Evolutionary conservation across 768 basidiomycete genomes (phyloP), one percentile per base, ranked within the genome.

Genomic region (Boletus vinaceobasis): DNA sequence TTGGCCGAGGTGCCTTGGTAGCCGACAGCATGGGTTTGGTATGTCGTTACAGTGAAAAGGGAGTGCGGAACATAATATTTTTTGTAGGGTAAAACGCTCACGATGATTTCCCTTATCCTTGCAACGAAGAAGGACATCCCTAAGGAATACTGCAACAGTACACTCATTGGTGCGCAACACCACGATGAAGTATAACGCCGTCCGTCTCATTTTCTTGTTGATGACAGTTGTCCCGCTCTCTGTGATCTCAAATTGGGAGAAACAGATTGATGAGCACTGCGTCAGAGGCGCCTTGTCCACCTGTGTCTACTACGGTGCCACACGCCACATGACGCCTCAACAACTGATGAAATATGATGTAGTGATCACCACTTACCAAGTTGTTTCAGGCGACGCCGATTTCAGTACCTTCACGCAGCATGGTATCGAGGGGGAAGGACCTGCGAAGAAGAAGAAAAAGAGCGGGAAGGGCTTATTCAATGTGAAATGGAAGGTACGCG

Each of bases 1-100:
- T 95, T 21, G 92, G 92, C 10, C 76, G 86, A 62, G 94, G 94
- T n/a, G 93, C 90, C 3, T 74, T 96, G 47, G 84, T 89, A 53
- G 93, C 88, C 1, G 94, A 96, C 71, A 88, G 90, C 38, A 97
- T 97, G 94, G 93, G 85, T 51, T 61, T 82, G 52, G 82, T 83
- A 62, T 48, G 60, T 52, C 14, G 35, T 26, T 26, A 7, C 2
- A 7, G 23, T 23, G 21, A 11, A 36, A 15, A 33, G 7, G 15
- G 29, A 50, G 43, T 21, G 36, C 36, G 23, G 45, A 29, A 39
- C 42, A 23, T 64, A 43, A 61, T 17, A 27, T 55, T 1, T n/a
- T 55, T 43, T 39, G 7, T 56, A 87, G 86, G 94, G 94, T 0
- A 97, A 96, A 77, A 97, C 95, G 0, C 74, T 97, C 39, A 93